These are phyloP conservation scores for Backusella tuberculispora DNA, from an alignment of 192 early-diverging fungal genomes.

Conservation along the genomic window DNA sequence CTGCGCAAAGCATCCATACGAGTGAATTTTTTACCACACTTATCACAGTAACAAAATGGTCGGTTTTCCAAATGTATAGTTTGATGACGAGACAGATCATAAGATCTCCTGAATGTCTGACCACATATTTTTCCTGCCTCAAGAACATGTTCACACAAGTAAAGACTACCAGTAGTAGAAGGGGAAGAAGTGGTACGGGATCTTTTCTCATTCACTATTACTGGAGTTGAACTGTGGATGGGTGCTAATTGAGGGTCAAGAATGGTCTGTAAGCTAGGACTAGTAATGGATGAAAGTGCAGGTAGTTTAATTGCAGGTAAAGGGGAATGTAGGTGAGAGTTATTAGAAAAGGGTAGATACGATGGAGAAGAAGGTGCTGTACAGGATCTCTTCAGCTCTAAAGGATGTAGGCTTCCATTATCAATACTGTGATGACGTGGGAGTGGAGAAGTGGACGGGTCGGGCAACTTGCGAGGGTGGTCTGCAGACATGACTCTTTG, in stretches of 20 bases:
- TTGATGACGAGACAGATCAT: constrained; percentile 42
- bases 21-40: constrained; percentile 46
- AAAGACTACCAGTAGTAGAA: background rate
- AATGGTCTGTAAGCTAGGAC: background rate
- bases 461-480: background rate
- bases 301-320: constrained; percentile 13
- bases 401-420: constrained; percentile 10
- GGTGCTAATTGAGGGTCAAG: constrained; percentile 20
- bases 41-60: constrained; percentile 39
- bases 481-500: constrained; percentile 23
- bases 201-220: background rate
- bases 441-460: background rate
- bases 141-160: constrained; percentile 31
- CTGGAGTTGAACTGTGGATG: background rate
- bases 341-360: too few species aligned
- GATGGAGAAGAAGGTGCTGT: constrained; percentile 19
- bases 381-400: constrained; percentile 3
- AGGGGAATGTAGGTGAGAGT: background rate
- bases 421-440: constrained; percentile 13
- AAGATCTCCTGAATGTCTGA: constrained; percentile 41
- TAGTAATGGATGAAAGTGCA: constrained; percentile 15
- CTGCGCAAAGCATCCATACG: constrained; percentile 45
- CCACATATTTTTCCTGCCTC: constrained; percentile 30
- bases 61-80: constrained; percentile 42
- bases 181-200: background rate